Conservation (phyloP, 176 grass and related monocot species). For the Dendrocalamus sinicus region DNA sequence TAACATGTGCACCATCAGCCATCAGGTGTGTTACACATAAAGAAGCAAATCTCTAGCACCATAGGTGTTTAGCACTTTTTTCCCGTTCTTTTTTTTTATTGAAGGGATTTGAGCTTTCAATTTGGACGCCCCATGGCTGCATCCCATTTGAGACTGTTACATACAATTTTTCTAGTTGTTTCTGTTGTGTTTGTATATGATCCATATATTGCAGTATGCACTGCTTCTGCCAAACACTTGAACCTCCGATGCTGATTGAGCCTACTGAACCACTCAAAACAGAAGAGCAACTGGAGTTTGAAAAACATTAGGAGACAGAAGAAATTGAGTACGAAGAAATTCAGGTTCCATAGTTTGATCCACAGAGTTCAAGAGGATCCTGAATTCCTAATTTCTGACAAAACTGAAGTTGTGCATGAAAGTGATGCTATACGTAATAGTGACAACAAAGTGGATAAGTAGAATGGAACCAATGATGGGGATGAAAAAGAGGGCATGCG, state of each 20-base stretch:
- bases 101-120: background rate
- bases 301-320: conserved; percentile 24
- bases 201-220: background rate
- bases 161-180: background rate
- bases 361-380: background rate
- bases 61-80: background rate
- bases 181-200: background rate
- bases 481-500: background rate
- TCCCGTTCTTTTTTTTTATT: background rate
- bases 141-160: background rate
- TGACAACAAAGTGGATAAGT: background rate
- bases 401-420: background rate
- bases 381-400: background rate
- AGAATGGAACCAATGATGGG: background rate
- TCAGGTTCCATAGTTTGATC: background rate
- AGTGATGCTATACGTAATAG: background rate
- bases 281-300: background rate
- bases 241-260: background rate
- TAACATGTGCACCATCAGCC: background rate
- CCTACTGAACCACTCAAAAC: background rate
- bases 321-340: conserved; percentile 37
- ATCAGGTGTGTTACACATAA: background rate
- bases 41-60: background rate
- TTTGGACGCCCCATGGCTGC: background rate
- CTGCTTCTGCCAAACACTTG: background rate